Base-by-base conservation (phyloP, 1,284 basidiomycete species). In the Boletus sp. region DNA sequence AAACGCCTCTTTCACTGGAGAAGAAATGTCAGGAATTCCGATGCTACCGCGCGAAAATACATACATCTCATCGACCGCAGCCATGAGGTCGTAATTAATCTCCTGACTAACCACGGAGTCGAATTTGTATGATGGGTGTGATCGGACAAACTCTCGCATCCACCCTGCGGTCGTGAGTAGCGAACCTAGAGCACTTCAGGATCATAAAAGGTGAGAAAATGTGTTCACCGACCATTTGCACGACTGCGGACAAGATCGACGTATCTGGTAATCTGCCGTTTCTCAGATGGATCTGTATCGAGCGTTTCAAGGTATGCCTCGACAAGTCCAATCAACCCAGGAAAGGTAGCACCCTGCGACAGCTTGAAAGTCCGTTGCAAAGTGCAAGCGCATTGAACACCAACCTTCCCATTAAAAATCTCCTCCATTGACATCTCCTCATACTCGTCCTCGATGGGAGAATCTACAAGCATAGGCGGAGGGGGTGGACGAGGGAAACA, bases 41-140 rank as follows among this genome's bases (percentile, higher is more conserved):
- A 14, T 25, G 2, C 17, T n/a, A 17, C 20, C 9, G 34, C 6
- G 17, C 6, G 22, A 50, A 36, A 43, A 40, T 14, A 70, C 90
- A 66, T 63, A 93, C 89, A 99, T 89, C 63, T 91, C 83, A 66
- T 99, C 94, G n/a, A 97, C 72, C 7, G 91, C 88, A 43, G 84
- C 77, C 66, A 97, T 78, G 34, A 99, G 77, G 69, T 99, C 96
- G 65, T 94, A 96, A 64, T 95, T 97, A 65, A 99, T 92, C 69
- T 90, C 84, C 62, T 92, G 81, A 42, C 75, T 87, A 20, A 99
- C 89, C 29, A 90, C 85, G 35, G 93, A 96, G 69, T 99, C 94
- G 44, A 81, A 77, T 68, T 90, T 88, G 74, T 99, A 99, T 17
- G 74, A 78, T 4, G 94, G 91, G 68, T 99, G 96, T 1, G 81